phyloP scores from a whole-genome alignment of 345 rosid genomes.

The Raphanus sativus region DNA sequence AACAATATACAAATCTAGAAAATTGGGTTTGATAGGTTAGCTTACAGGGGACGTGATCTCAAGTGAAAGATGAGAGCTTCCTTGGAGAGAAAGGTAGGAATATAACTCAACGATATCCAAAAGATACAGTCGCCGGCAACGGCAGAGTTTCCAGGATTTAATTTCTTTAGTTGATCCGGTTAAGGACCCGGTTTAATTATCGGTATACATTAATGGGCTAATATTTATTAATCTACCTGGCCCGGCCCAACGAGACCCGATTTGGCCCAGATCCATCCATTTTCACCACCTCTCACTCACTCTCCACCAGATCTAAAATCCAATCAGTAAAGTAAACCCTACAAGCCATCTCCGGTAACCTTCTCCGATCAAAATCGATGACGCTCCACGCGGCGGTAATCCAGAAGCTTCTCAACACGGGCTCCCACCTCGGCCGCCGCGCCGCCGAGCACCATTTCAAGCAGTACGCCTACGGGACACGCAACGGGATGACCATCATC shows the following conservation, averaged over 20 bases:
- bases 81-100: conserved; percentile 37
- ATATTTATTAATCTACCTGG: background rate
- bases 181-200: background rate
- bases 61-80: conserved; percentile 27
- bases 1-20: background rate
- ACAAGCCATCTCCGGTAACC: conserved; percentile 21
- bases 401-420: conserved; percentile 83
- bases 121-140: conserved; percentile 41
- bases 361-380: conserved; percentile 40
- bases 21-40: conserved; percentile 36
- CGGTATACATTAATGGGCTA: background rate
- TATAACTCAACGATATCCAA: conserved; percentile 30
- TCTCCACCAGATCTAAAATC: conserved; percentile 8
- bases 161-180: background rate
- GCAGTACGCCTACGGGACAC: conserved; percentile 67
- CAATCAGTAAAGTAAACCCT: conserved; percentile 29
- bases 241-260: background rate
- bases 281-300: too few species aligned
- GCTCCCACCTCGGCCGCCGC: conserved; percentile 80
- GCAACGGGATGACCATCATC: conserved; percentile 63
- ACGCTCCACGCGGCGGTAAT: conserved; percentile 82
- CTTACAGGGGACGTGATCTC: conserved; percentile 33
- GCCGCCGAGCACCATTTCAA: conserved; percentile 81
- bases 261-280: too few species aligned
- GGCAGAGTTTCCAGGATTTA: background rate